phyloP scores from a whole-genome alignment of 139 green algal genomes.

The Chlorella sp. region DNA sequence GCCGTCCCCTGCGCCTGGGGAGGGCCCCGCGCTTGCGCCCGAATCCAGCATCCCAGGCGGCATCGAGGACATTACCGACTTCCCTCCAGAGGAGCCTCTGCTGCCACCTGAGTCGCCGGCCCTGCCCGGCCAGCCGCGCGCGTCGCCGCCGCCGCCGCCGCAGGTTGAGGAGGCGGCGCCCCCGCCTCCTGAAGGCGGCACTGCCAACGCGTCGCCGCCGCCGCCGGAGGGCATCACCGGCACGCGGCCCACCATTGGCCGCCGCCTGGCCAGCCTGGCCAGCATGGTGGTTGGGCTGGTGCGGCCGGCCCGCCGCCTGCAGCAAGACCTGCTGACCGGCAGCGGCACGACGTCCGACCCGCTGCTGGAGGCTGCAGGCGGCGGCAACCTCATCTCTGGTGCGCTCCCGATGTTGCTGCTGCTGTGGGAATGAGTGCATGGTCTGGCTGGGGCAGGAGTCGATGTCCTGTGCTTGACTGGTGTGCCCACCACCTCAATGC shows the following conservation, averaged over 20 bases:
- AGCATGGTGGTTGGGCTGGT: background rate
- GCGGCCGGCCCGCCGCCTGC: background rate
- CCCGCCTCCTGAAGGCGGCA: background rate
- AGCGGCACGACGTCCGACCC: background rate
- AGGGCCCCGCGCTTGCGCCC: background rate
- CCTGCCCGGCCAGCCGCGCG: background rate
- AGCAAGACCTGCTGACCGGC: background rate
- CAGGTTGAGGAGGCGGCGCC: background rate
- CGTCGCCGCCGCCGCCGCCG: background rate
- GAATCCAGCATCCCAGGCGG: background rate
- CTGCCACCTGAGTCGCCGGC: background rate
- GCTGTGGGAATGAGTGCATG: background rate
- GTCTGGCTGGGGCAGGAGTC: too few species aligned
- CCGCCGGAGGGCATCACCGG: background rate
- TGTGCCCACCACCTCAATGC: too few species aligned
- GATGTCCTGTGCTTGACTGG: too few species aligned
- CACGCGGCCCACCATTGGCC: slow-evolving; percentile 2
- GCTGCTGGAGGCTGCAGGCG: background rate
- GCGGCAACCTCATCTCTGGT: background rate
- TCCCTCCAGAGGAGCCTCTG: background rate
- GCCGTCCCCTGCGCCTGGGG: background rate
- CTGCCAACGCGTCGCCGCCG: background rate
- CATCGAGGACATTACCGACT: background rate
- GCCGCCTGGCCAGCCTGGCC: background rate
- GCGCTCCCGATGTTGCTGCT: background rate